Evolutionary conservation across 495 filamentous ascomycete genomes (phyloP), one percentile per base, ranked within the genome.

Genomic region (Penicillium bovifimosum): DNA sequence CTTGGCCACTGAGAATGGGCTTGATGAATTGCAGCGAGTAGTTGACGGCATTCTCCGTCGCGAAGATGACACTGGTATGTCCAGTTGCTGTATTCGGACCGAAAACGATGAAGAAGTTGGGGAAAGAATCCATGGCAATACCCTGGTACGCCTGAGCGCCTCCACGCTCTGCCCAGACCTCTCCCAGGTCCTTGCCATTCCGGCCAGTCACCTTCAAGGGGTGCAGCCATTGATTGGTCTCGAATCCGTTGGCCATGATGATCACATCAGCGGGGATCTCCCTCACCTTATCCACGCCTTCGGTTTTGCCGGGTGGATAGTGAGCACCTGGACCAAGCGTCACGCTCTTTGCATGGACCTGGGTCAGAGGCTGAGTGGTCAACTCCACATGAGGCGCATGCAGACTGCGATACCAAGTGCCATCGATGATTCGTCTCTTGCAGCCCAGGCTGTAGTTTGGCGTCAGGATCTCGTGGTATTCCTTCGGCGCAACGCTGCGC

Each of bases 61-160:
- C 75, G 17, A 85, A 70, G 8, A 86, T 77, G 0, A 85, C 81
- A 31, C 76, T 82, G 1, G 70, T 75, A 63, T 87, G 85, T 0
- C 84, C 84, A 1, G 81, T 86, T 0, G 68, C 76, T 0, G 81
- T 84, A 52, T 87, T 87, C 0, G 84, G 84, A 0, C 84, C 84
- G 56, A 82, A 80, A 6, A 87, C 63, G 34, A 84, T 76, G 66
- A 87, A 87, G 64, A 86, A 81, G 50, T 87, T 87, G 0, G 84
- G 84, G 60, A 84, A 87, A 0, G 76, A 75, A 50, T 85, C 80
- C 66, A 87, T 72, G 3, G 83, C 81, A 38, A 78, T 79, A 4
- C 82, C 82, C 47, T 79, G 76, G 61, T 87, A 87, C 5, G 83
- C 80, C 51, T 82, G 81, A 0, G 83, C 64, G 0, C 81, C 80